phyloP scores from a whole-genome alignment of 2,329 filamentous ascomycete genomes.

The Diaporthe ilicicola region DNA sequence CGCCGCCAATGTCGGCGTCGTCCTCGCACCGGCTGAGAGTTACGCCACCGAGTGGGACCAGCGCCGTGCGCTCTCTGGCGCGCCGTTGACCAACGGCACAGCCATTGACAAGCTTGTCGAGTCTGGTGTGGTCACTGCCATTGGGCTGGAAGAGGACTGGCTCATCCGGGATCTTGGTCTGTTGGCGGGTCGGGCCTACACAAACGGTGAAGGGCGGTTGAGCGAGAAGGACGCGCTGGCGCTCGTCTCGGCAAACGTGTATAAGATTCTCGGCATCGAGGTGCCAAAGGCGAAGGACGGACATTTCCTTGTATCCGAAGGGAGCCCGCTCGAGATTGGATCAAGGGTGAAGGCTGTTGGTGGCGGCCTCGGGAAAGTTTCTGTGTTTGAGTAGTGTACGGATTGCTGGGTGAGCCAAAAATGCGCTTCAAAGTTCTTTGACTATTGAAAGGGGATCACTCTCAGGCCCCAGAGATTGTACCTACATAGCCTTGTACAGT shows the following conservation, averaged over 20 bases:
- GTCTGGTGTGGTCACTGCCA: constrained; percentile 65
- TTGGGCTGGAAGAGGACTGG: constrained; percentile 71
- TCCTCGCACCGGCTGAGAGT: constrained; percentile 67
- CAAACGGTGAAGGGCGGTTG: constrained; percentile 64
- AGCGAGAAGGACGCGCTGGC: constrained; percentile 63
- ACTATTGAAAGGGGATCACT: not conserved
- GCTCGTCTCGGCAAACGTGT: constrained; percentile 65
- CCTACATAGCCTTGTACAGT: too few relatives aligned
- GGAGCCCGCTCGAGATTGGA: constrained; percentile 68
- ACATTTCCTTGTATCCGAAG: constrained; percentile 71
- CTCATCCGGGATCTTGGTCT: constrained; percentile 66
- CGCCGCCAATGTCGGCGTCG: constrained; percentile 63
- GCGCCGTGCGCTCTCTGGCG: constrained; percentile 68
- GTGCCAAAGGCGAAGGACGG: constrained; percentile 39
- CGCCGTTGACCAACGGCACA: constrained; percentile 72
- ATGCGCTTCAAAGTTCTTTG: not conserved
- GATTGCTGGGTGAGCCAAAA: not conserved
- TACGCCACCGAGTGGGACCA: constrained; percentile 67
- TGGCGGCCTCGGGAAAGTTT: constrained; percentile 48
- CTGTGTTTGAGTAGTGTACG: constrained; percentile 43
- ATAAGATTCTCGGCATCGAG: constrained; percentile 63
- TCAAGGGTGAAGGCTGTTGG: constrained; percentile 63
- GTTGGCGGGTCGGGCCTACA: constrained; percentile 66
- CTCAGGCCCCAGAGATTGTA: not conserved
- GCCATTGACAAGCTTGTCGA: constrained; percentile 64